Evolutionary conservation across 768 basidiomycete species (phyloP), one percentile per base, ranked within the genome.

Genomic region (Tephrocybe rancida): DNA sequence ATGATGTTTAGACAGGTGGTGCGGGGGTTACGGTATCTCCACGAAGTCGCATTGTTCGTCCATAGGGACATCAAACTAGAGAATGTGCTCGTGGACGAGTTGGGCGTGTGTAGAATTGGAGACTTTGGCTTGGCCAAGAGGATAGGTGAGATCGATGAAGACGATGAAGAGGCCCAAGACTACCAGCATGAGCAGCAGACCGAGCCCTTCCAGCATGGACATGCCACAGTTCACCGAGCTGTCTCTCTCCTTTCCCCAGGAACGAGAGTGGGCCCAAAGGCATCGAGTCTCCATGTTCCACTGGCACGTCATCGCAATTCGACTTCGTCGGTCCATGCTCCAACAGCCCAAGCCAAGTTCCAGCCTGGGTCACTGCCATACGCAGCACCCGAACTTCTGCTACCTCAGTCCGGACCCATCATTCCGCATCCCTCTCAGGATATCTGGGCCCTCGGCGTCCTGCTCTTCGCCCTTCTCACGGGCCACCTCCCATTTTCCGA

Each of bases 41-140:
- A 96, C 68, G 83, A 87, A 54, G 81, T 82, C 37, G 87, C 85
- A 24, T 71, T 79, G 7, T 83, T 88, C 61, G 88, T 95, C 49
- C 96, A 99, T 73, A 83, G 94, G 61, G 97, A 99, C 72, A 76
- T 99, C 69, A 99, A 99, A 75, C 83, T 97, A 54, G 97, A 98
- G 73, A 99, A 99, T 73, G 85, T 98, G 44, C 83, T 98, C 38
- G 86, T 95, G 48, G 92, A 95, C 68, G 89, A 92, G 66, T 85
- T 83, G 76, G 89, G 91, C 50, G 80, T 86, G n/a, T 94, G 92
- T 75, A 84, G 85, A 64, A 87, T 96, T 27, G 76, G 77, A 39
- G 93, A 95, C 72, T 95, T 95, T 72, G 92, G 92, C 44, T 82
- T 95, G 75, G 79, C 90, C 18, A 78, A 81, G 63, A 76, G 75